phyloP scores from a whole-genome alignment of 2,329 filamentous ascomycete species.

The Pyricularia sp. region DNA sequence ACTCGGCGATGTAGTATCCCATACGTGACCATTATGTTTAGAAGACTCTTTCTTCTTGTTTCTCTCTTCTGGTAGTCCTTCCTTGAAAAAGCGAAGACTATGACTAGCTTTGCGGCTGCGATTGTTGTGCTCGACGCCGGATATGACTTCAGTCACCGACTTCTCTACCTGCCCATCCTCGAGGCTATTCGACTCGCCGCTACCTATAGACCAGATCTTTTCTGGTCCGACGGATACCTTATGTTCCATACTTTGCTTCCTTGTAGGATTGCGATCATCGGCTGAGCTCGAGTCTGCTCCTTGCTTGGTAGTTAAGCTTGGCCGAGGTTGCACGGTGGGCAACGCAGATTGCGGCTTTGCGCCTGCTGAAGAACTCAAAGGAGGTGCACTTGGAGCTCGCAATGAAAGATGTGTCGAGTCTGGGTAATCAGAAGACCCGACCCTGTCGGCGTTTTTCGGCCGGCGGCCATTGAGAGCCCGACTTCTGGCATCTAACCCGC shows the following conservation, averaged over 20 bases:
- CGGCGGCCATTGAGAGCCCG: not conserved
- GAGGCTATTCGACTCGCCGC: conserved; percentile 31
- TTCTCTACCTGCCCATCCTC: conserved; percentile 48
- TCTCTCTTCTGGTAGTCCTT: conserved; percentile 49
- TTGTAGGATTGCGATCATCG: conserved; percentile 18
- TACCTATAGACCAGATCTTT: conserved; percentile 52
- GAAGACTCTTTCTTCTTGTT: conserved; percentile 35
- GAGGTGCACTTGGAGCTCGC: not conserved
- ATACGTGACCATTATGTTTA: conserved; percentile 12
- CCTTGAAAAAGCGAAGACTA: conserved; percentile 53
- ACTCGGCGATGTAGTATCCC: not conserved
- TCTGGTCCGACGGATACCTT: conserved; percentile 33
- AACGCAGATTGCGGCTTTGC: not conserved
- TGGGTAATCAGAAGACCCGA: not conserved
- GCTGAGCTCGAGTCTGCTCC: conserved; percentile 5
- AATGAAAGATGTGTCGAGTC: not conserved
- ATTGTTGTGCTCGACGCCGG: conserved; percentile 47
- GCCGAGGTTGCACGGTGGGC: not conserved
- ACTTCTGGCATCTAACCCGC: not conserved
- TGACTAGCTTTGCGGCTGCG: conserved; percentile 57
- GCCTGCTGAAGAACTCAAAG: not conserved
- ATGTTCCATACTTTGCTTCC: conserved; percentile 27
- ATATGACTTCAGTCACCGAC: conserved; percentile 48
- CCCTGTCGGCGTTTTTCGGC: not conserved
- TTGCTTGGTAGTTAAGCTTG: not conserved